phyloP scores from a whole-genome alignment of 2,329 filamentous ascomycete species.

The Plenodomus tracheiphilus region DNA sequence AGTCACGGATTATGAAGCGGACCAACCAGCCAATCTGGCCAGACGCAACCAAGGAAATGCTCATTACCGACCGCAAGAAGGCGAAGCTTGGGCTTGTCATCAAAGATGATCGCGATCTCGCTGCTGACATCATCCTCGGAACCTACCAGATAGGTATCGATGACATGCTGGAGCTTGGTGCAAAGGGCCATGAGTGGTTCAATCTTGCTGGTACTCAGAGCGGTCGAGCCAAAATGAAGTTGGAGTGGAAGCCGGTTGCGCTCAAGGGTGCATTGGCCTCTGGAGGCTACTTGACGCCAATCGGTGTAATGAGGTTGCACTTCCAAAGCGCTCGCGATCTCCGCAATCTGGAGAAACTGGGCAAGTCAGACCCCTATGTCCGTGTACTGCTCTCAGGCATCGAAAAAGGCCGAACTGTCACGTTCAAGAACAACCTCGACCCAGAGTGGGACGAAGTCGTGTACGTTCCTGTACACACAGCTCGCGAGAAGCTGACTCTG shows the following conservation, averaged over 20 bases:
- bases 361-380: constrained; percentile 95
- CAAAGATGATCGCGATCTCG: constrained; percentile 91
- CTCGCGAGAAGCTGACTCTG: constrained; percentile 79
- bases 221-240: constrained; percentile 84
- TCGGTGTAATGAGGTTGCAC: constrained; percentile 93
- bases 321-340: constrained; percentile 82
- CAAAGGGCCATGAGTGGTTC: constrained; percentile 96
- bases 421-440: constrained; percentile 92
- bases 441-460: constrained; percentile 95
- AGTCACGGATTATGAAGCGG: constrained; percentile 89
- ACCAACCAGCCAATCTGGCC: constrained; percentile 98
- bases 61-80: constrained; percentile 90
- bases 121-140: constrained; percentile 80
- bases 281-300: constrained; percentile 87
- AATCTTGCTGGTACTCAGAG: constrained; percentile 78
- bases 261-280: constrained; percentile 76
- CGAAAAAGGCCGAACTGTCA: constrained; percentile 89
- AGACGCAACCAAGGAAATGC: constrained; percentile 87
- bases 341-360: constrained; percentile 90
- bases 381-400: constrained; percentile 87
- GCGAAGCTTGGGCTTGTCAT: constrained; percentile 89
- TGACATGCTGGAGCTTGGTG: constrained; percentile 87
- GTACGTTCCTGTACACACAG: constrained; percentile 86
- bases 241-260: constrained; percentile 94
- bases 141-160: constrained; percentile 95